These are phyloP conservation scores for Macrophomina phaseolina DNA, from an alignment of 2,329 filamentous ascomycete genomes.

Conservation along the genomic window DNA sequence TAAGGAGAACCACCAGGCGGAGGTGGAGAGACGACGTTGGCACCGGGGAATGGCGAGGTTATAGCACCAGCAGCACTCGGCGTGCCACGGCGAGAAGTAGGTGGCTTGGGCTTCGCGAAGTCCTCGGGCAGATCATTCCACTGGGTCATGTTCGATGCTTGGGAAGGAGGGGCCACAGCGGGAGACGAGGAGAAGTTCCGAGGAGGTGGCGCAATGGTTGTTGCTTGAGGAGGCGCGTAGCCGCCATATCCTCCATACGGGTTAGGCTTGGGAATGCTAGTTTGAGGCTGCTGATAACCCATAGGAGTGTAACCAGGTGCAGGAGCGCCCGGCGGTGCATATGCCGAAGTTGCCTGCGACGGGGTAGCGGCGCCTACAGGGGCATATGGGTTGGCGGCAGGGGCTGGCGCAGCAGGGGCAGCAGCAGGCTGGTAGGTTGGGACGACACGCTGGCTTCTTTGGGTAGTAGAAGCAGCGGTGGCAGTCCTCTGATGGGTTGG, in stretches of 20 bases:
- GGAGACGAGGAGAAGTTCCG: constrained; percentile 72
- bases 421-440: constrained; percentile 42
- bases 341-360: constrained; percentile 43
- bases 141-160: constrained; percentile 72
- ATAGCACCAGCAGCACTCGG: constrained; percentile 68
- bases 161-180: constrained; percentile 68
- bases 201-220: constrained; percentile 63
- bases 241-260: constrained; percentile 46
- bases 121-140: constrained; percentile 93
- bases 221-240: constrained; percentile 51
- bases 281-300: constrained; percentile 60
- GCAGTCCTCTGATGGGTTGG: constrained; percentile 48
- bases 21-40: constrained; percentile 54
- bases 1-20: constrained; percentile 66
- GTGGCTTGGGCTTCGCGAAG: constrained; percentile 63
- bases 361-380: constrained; percentile 36
- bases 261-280: constrained; percentile 31
- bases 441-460: constrained; percentile 43
- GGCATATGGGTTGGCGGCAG: constrained; percentile 40
- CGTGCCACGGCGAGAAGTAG: constrained; percentile 71
- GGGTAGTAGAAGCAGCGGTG: constrained; percentile 41
- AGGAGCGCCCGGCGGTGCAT: constrained; percentile 38
- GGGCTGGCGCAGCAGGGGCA: constrained; percentile 29
- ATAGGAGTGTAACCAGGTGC: constrained; percentile 53
- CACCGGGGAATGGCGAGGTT: constrained; percentile 76